phyloP scores from a whole-genome alignment of 495 filamentous ascomycete species.

The Lentithecium fluviatile region DNA sequence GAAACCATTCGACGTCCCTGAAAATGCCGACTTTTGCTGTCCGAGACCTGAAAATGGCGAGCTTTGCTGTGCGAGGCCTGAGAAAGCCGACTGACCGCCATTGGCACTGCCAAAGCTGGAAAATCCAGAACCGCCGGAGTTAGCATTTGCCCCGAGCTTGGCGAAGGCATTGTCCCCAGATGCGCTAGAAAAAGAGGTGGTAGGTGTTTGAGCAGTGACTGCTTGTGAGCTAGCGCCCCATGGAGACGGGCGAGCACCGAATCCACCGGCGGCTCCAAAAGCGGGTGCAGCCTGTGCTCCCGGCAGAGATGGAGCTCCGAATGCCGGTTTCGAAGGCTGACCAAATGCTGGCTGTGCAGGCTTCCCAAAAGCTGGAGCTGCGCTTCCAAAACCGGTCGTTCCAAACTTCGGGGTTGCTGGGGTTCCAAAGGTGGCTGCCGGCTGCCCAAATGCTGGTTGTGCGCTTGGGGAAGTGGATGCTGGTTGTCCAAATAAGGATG shows the following conservation, averaged over 20 bases:
- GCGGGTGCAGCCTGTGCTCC: slow-evolving; percentile 35
- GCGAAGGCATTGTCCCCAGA: slow-evolving; percentile 12
- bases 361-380: slow-evolving; percentile 34
- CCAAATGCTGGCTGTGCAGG: slow-evolving; percentile 29
- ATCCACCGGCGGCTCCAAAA: slow-evolving; percentile 53
- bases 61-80: slow-evolving; percentile 29
- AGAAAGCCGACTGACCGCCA: slow-evolving; percentile 22
- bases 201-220: slow-evolving; percentile 20
- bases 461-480: slow-evolving; percentile 21
- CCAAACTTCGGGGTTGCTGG: slow-evolving; percentile 21
- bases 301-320: slow-evolving; percentile 27
- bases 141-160: neutral
- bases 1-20: slow-evolving; percentile 7
- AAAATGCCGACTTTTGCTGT: slow-evolving; percentile 15
- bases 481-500: slow-evolving; percentile 35
- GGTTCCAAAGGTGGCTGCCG: slow-evolving; percentile 17
- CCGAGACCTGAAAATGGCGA: slow-evolving; percentile 21
- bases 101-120: slow-evolving; percentile 21
- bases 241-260: slow-evolving; percentile 45
- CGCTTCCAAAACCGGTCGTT: slow-evolving; percentile 5
- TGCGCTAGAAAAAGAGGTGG: slow-evolving; percentile 23
- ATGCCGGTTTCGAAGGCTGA: slow-evolving; percentile 33
- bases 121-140: slow-evolving; percentile 11
- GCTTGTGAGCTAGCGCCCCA: slow-evolving; percentile 43
- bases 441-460: no score